These are phyloP conservation scores for Plantago coronopus DNA, from an alignment of 305 asterid genomes.

Conservation along the genomic window DNA sequence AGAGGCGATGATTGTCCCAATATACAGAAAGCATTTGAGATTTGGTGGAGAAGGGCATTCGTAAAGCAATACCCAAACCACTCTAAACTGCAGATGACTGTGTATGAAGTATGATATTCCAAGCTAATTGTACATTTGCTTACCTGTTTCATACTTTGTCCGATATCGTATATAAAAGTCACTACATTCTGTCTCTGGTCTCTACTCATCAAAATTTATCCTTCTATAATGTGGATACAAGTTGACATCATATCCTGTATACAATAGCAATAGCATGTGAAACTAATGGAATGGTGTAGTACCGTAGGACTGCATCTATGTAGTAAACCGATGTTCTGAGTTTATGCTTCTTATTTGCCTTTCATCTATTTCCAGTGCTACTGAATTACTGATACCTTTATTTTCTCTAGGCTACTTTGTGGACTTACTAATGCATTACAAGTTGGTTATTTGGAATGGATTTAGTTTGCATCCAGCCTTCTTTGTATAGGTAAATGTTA, in stretches of 20 bases:
- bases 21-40: slow-evolving; percentile 75
- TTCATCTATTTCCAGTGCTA: background rate
- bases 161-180: slow-evolving; percentile 15
- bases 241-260: background rate
- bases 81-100: slow-evolving; percentile 58
- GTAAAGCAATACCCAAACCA: slow-evolving; percentile 50
- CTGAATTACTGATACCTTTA: background rate
- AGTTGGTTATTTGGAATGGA: no score
- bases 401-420: background rate
- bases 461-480: no score
- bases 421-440: background rate
- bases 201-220: slow-evolving; percentile 15
- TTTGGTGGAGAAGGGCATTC: slow-evolving; percentile 96
- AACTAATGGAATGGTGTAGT: background rate
- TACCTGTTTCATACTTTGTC: slow-evolving; percentile 12
- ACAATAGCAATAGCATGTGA: background rate
- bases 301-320: background rate
- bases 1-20: slow-evolving; percentile 91
- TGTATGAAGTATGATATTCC: slow-evolving; percentile 41
- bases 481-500: no score
- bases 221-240: slow-evolving; percentile 10
- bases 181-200: slow-evolving; percentile 17
- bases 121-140: slow-evolving; percentile 31
- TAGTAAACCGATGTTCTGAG: background rate
- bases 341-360: background rate